Conservation (phyloP, 2,329 filamentous ascomycete genomes). For the Clarireedia monteithiana region DNA sequence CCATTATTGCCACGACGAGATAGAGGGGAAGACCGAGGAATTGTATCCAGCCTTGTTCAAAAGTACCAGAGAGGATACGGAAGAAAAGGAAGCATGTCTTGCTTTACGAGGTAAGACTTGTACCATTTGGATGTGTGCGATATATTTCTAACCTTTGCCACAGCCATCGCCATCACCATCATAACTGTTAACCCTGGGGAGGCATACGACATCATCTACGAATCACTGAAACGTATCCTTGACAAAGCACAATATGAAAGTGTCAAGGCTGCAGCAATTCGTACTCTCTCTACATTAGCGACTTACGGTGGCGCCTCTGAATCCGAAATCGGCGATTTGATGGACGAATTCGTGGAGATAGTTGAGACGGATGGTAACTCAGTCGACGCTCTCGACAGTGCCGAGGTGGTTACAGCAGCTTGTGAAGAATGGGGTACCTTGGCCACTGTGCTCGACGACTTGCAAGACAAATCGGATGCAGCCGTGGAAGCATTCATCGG, state of each 20-base stretch:
- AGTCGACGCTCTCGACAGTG: constrained; percentile 54
- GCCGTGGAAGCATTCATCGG: constrained; percentile 63
- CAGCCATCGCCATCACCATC: constrained; percentile 53
- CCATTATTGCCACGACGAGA: constrained; percentile 53
- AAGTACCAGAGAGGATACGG: constrained; percentile 55
- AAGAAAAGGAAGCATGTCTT: constrained; percentile 52
- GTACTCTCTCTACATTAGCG: constrained; percentile 51
- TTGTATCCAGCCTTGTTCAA: constrained; percentile 52
- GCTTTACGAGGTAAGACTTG: constrained; percentile 46
- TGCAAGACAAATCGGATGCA: constrained; percentile 54
- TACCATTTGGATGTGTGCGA: neutral
- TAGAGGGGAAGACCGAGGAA: constrained; percentile 45
- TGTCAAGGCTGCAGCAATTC: constrained; percentile 60
- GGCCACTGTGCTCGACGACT: constrained; percentile 56
- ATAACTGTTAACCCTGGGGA: constrained; percentile 54
- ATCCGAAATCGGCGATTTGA: constrained; percentile 53
- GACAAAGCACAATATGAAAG: constrained; percentile 47
- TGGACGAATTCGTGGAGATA: constrained; percentile 61
- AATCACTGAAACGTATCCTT: constrained; percentile 50
- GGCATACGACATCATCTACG: constrained; percentile 50
- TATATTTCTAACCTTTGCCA: neutral
- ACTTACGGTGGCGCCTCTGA: constrained; percentile 59
- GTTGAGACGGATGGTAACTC: constrained; percentile 59
- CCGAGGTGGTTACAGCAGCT: constrained; percentile 54
- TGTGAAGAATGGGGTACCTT: constrained; percentile 64